A percentile compares a stretch with the other conserved stretches of the same genome.
Evolutionary conservation across 805 yeast species (phyloP).

Genomic region (Pichia californica): DNA sequence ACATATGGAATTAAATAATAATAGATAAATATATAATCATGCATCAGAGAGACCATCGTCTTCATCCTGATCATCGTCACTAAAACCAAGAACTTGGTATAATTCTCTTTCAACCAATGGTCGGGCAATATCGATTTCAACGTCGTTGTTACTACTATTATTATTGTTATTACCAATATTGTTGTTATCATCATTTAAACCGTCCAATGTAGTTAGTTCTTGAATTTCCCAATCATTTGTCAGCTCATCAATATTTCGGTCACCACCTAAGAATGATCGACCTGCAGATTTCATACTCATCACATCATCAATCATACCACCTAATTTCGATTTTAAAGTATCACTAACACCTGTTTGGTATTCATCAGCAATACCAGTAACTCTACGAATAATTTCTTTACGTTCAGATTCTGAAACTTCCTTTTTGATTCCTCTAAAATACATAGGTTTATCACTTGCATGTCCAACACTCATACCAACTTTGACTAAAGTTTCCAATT

Average conservation of each 20-base stretch:
- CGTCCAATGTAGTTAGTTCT: slow-evolving; percentile 13
- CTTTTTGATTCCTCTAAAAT: slow-evolving; percentile 30
- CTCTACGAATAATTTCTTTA: slow-evolving; percentile 12
- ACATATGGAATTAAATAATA: too few species aligned
- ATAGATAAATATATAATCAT: too few species aligned
- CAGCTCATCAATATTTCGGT: slow-evolving; percentile 9
- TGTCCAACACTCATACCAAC: slow-evolving; percentile 95
- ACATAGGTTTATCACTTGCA: slow-evolving; percentile 42
- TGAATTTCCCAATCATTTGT: slow-evolving; percentile 26
- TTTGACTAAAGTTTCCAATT: slow-evolving; percentile 75
- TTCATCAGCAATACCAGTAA: slow-evolving; percentile 13
- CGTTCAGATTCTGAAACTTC: slow-evolving; percentile 7
- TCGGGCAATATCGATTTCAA: slow-evolving; percentile 1
- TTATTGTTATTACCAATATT: neutral
- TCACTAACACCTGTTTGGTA: slow-evolving; percentile 4
- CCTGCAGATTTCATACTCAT: slow-evolving; percentile 7
- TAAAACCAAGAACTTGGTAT: neutral
- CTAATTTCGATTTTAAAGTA: slow-evolving; percentile 6
- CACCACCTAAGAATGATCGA: neutral
- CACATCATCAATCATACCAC: slow-evolving; percentile 11
- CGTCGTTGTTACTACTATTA: neutral
- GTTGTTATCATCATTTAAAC: neutral
- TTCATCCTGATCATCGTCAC: neutral
- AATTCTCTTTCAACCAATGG: neutral
- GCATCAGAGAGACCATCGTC: neutral